phyloP scores from a whole-genome alignment of 805 yeast genomes.

The Metahyphopichia silvanorum region DNA sequence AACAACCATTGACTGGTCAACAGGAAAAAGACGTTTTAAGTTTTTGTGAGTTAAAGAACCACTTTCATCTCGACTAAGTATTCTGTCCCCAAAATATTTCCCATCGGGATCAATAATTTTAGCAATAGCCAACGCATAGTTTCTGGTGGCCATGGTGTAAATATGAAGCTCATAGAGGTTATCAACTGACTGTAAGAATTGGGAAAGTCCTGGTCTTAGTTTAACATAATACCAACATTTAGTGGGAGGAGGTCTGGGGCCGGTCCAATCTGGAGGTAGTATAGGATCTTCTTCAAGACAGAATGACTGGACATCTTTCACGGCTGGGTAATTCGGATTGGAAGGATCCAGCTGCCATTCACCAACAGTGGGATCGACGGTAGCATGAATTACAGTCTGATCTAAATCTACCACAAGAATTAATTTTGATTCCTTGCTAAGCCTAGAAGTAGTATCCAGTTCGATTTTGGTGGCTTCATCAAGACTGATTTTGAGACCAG shows the following conservation, averaged over 20 bases:
- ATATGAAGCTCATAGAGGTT: slow-evolving; percentile 84
- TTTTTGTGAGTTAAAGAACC: slow-evolving; percentile 90
- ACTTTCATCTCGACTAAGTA: slow-evolving; percentile 89
- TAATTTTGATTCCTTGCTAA: slow-evolving; percentile 62
- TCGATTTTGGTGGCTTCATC: slow-evolving; percentile 88
- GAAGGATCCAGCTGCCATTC: slow-evolving; percentile 89
- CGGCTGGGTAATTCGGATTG: slow-evolving; percentile 81
- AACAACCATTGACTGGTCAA: slow-evolving; percentile 94
- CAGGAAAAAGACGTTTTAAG: slow-evolving; percentile 84
- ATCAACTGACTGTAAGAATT: slow-evolving; percentile 64
- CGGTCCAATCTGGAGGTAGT: slow-evolving; percentile 55
- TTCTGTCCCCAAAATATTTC: slow-evolving; percentile 82
- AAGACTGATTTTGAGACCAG: slow-evolving; percentile 77
- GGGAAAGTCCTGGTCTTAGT: slow-evolving; percentile 79
- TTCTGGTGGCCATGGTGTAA: slow-evolving; percentile 96
- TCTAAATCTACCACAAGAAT: slow-evolving; percentile 94
- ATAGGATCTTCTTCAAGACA: slow-evolving; percentile 72
- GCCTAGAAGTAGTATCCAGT: slow-evolving; percentile 55
- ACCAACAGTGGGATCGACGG: slow-evolving; percentile 95
- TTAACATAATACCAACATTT: slow-evolving; percentile 91
- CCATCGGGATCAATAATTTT: slow-evolving; percentile 89
- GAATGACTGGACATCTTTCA: slow-evolving; percentile 78
- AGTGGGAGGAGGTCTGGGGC: slow-evolving; percentile 56
- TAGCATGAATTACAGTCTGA: slow-evolving; percentile 96
- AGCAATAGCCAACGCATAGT: slow-evolving; percentile 88